Base-by-base conservation (phyloP, 2,329 filamentous ascomycete species). In the Hypoxylon sp. region DNA sequence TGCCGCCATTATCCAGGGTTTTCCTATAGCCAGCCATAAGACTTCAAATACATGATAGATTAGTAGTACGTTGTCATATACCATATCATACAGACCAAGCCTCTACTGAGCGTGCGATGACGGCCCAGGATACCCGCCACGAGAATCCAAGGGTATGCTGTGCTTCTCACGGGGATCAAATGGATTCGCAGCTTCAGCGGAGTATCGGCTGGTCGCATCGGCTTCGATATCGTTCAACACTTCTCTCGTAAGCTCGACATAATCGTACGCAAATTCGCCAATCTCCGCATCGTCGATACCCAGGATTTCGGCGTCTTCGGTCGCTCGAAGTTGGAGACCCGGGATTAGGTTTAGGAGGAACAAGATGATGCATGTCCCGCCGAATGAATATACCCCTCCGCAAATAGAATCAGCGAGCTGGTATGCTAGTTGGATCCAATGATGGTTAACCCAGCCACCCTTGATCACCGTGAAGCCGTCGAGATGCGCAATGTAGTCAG, bases 191-290 rank as follows among this genome's bases (percentile, higher is more conserved):
- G 77, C 77, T 19, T 81, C 81, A 29, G 74, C 77, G 4, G 81
- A 83, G 68, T 81, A 84, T 34, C 82, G 77, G 66, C 79, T 84
- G 6, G 73, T 78, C 5, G 75, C 77, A 57, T 84, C 82, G 65
- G 77, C 80, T 16, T 84, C 82, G 7, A 81, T 76, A 46, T 83
- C 83, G 65, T 80, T 83, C 51, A 84, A 74, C 39, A 84, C 81
- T 72, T 84, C 83, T 34, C 78, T 72, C 23, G 78, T 81, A 70
- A 96, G 83, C 83, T 96, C 93, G 70, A 97, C 92, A 73, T 96
- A 97, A 79, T 97, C 94, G 78, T 97, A 97, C n/a, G 93, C 94
- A 77, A 96, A 97, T 81, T 97, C 94, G 77, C 94, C 94, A 74
- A 97, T 92, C 80, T 97, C 93, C 23, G 91, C 90, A 74, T 97